Evolutionary conservation across 2,329 filamentous ascomycete genomes (phyloP).

Genomic region (Aspergillus novoparasiticus): DNA sequence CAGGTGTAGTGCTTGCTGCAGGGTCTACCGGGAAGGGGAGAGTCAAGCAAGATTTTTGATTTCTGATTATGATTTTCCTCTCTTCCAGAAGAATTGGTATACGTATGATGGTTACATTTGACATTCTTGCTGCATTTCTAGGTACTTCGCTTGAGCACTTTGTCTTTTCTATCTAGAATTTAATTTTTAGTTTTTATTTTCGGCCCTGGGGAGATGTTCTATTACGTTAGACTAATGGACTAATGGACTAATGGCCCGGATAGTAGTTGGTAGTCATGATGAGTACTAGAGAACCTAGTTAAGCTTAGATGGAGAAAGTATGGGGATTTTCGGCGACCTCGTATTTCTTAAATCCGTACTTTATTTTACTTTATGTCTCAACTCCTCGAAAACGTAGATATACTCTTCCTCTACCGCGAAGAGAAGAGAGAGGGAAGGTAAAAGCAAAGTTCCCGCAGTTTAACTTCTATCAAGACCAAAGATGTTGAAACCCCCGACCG

Average conservation of each 20-base stretch:
- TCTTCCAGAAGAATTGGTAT: constrained; percentile 1
- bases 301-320: background rate
- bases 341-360: background rate
- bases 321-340: background rate
- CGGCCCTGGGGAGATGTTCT: background rate
- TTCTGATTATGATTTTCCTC: background rate
- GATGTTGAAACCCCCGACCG: background rate
- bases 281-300: background rate
- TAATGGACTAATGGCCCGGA: background rate
- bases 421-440: background rate
- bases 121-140: background rate
- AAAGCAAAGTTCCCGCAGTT: background rate
- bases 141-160: background rate
- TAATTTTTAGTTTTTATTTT: background rate
- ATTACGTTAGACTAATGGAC: background rate
- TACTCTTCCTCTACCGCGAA: background rate
- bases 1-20: constrained; percentile 19
- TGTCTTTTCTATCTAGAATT: background rate
- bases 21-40: constrained; percentile 14
- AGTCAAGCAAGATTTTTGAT: background rate
- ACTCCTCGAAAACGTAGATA: background rate
- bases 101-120: background rate
- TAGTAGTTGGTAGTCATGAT: background rate
- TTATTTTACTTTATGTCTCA: background rate
- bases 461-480: background rate